Evolutionary conservation across 176 grass and related monocot genomes (phyloP).

Genomic region (Zizania latifolia): DNA sequence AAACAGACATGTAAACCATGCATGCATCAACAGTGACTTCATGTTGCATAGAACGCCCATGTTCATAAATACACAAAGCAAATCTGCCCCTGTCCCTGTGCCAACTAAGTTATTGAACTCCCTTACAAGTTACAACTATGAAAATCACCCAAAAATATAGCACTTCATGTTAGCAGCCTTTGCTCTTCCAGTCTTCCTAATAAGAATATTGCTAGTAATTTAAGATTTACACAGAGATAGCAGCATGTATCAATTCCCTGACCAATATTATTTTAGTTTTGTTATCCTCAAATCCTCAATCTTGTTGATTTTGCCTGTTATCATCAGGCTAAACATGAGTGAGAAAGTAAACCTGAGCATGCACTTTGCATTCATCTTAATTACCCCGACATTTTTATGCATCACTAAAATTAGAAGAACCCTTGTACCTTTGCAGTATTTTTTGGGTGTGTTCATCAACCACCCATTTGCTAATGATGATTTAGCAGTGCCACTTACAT

Average conservation of each 20-base stretch:
- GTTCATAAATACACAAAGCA: not conserved
- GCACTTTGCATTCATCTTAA: too few relatives aligned
- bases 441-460: not conserved
- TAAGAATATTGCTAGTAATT: too few relatives aligned
- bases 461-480: not conserved
- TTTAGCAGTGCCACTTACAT: not conserved
- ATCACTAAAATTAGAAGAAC: not conserved
- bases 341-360: too few relatives aligned
- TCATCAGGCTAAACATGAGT: too few relatives aligned
- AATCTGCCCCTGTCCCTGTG: not conserved
- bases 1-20: not conserved
- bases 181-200: too few relatives aligned
- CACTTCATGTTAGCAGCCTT: too few relatives aligned
- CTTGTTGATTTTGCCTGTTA: too few relatives aligned
- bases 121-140: not conserved
- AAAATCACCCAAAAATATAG: not conserved
- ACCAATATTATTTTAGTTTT: too few relatives aligned
- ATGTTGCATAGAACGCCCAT: not conserved
- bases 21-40: not conserved
- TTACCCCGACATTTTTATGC: not conserved
- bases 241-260: too few relatives aligned
- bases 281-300: too few relatives aligned
- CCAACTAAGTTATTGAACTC: not conserved
- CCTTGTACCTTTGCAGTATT: not conserved
- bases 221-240: too few relatives aligned